Conservation (phyloP, 73 alveolate species). For the Paramecium bursaria region DNA sequence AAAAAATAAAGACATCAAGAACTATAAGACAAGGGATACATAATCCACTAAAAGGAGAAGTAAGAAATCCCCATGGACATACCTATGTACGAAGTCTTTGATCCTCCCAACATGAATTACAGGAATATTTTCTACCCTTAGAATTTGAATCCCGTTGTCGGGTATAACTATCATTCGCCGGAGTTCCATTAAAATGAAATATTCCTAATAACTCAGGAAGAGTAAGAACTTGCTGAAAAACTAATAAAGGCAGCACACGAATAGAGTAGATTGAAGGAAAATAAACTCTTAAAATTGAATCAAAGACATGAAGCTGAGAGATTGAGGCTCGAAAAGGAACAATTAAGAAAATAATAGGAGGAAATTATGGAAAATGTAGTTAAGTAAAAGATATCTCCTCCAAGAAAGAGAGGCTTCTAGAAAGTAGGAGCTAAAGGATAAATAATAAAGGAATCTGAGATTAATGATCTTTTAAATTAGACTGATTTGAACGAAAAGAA, state of each 20-base stretch:
- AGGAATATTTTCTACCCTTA: constrained; percentile 29
- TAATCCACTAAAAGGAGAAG: not conserved
- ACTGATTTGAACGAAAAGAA: not conserved
- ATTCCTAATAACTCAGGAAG: constrained; percentile 18
- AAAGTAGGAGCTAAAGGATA: constrained; percentile 15
- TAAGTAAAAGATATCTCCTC: constrained; percentile 12
- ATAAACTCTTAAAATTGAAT: constrained; percentile 8
- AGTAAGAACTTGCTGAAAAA: constrained; percentile 6
- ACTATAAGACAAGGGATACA: constrained; percentile 41
- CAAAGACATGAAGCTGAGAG: not conserved
- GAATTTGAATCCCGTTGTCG: constrained; percentile 6
- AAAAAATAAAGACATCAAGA: constrained; percentile 49
- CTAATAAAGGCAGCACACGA: not conserved
- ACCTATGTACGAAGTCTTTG: constrained; percentile 54
- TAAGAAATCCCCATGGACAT: constrained; percentile 32
- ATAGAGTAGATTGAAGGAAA: not conserved
- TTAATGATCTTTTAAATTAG: not conserved
- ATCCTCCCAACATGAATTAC: constrained; percentile 46
- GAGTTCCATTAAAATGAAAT: constrained; percentile 33
- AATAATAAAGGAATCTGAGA: not conserved
- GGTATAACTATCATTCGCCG: constrained; percentile 44
- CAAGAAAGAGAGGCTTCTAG: constrained; percentile 10
- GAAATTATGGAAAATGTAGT: constrained; percentile 8
- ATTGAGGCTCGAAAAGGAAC: not conserved
- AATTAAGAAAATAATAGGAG: constrained; percentile 1